Evolutionary conservation across 768 basidiomycete genomes (phyloP), one percentile per base, ranked within the genome.

Genomic region (Kwoniella bestiolae): DNA sequence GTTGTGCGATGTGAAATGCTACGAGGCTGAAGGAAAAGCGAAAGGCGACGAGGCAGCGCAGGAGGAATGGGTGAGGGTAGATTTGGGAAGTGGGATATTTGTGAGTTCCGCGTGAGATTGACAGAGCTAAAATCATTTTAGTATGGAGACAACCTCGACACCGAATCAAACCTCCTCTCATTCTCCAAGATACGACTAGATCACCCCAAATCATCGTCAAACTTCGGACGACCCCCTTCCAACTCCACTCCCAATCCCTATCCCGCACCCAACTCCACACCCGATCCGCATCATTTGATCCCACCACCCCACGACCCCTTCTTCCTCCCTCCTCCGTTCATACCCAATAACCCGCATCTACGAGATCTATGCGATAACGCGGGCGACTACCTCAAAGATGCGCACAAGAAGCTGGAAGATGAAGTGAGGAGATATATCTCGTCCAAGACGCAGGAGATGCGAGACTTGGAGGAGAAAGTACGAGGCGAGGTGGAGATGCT

Each of bases 311-410:
- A 70, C 9, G 80, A 81, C 34, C 80, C 80, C 26, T 80, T 81
- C 75, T 81, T 81, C 68, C 74, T 81, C 14, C 80, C 80, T n/a
- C 77, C 77, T 9, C 80, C 80, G 5, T 81, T 80, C 60, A 76
- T 77, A 12, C 80, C 80, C 2, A 66, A 71, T 16, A 74, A 80
- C 50, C 73, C 78, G 0, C 74, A 75, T 21, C 72, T 81, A 8
- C 65, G 71, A 6, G 56, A 65, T 14, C 66, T 81, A 11, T 74
- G 78, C 26, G 56, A 68, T 31, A 28, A 58, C 14, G 76, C 79
- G 6, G 71, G 74, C 14, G 65, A 59, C 14, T 56, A 67, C 28
- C 71, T 81, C 45, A 59, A 60, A 11, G 64, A 60, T 2, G 32
- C 62, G 2, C 76, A 80, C 28, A 49, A 52, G 8, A 47, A 55